Percentiles rank a stretch among this genome's conserved stretches.
Conservation (phyloP, 345 rosid genomes). For the Bruguiera sexangula region DNA sequence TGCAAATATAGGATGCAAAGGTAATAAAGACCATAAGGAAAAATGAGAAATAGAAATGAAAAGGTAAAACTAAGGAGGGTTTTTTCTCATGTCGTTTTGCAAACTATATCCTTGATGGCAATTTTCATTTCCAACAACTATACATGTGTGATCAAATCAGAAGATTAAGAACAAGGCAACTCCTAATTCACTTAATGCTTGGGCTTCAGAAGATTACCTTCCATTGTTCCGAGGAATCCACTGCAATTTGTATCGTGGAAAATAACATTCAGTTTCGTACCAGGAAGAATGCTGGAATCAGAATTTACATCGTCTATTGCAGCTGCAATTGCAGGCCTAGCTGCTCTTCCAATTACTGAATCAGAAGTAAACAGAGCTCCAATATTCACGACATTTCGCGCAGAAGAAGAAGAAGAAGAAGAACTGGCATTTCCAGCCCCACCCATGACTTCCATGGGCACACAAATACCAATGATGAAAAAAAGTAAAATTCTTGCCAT, state of each 20-base stretch:
- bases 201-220: slow-evolving; percentile 46
- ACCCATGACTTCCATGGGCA: slow-evolving; percentile 33
- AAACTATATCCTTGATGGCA: too few relatives aligned
- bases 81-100: too few relatives aligned
- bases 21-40: too few relatives aligned
- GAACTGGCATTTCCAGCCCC: slow-evolving; percentile 37
- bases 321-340: slow-evolving; percentile 49
- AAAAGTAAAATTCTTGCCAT: slow-evolving; percentile 27
- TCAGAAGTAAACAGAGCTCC: slow-evolving; percentile 69
- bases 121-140: too few relatives aligned
- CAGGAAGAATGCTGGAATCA: slow-evolving; percentile 52
- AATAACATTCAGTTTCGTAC: slow-evolving; percentile 43
- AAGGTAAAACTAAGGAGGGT: too few relatives aligned
- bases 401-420: slow-evolving; percentile 37
- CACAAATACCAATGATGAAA: slow-evolving; percentile 34
- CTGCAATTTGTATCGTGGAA: slow-evolving; percentile 73
- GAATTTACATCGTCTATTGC: slow-evolving; percentile 72
- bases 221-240: slow-evolving; percentile 74
- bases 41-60: too few relatives aligned
- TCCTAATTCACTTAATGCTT: slow-evolving; percentile 4
- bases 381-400: slow-evolving; percentile 48
- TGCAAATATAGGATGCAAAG: neutral
- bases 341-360: slow-evolving; percentile 80
- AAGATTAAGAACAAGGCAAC: neutral
- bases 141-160: neutral